Conservation (phyloP, 768 basidiomycete species). For the Pholiota conissans region DNA sequence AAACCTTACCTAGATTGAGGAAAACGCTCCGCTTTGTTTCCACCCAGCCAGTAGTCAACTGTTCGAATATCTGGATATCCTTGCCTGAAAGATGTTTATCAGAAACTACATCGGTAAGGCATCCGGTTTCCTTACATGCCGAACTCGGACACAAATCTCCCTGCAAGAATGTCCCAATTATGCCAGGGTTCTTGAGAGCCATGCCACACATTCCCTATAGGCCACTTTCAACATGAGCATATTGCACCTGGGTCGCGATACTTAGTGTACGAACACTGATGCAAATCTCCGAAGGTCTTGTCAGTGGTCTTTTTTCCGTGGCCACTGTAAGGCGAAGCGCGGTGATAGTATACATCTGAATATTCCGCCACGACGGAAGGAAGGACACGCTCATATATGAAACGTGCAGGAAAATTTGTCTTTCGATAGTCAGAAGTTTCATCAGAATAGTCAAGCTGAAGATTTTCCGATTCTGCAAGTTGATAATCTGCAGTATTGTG, state of each 20-base stretch:
- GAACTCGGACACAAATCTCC: conserved; percentile 94
- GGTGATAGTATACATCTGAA: conserved; percentile 77
- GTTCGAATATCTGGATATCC: conserved; percentile 89
- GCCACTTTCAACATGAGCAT: too few relatives aligned
- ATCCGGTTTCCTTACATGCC: conserved; percentile 62
- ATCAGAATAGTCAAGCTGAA: conserved; percentile 85
- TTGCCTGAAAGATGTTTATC: conserved; percentile 70
- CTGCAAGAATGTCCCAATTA: conserved; percentile 88
- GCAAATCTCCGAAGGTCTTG: conserved; percentile 80
- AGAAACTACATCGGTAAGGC: background rate
- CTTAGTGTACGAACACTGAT: conserved; percentile 83
- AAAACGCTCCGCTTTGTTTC: conserved; percentile 69
- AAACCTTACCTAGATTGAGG: conserved; percentile 79
- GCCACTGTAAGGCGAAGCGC: conserved; percentile 86
- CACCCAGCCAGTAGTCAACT: conserved; percentile 86
- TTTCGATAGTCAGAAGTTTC: conserved; percentile 83
- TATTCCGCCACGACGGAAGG: conserved; percentile 69
- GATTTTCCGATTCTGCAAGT: conserved; percentile 74
- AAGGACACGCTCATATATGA: conserved; percentile 87
- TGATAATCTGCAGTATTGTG: conserved; percentile 64
- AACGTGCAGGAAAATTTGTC: conserved; percentile 83
- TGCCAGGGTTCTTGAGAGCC: conserved; percentile 92
- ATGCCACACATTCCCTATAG: conserved; percentile 89
- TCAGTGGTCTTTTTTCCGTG: conserved; percentile 73
- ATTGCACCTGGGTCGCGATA: too few relatives aligned